phyloP scores from a whole-genome alignment of 192 early-diverging fungal species.

The Paraglomus brasilianum region DNA sequence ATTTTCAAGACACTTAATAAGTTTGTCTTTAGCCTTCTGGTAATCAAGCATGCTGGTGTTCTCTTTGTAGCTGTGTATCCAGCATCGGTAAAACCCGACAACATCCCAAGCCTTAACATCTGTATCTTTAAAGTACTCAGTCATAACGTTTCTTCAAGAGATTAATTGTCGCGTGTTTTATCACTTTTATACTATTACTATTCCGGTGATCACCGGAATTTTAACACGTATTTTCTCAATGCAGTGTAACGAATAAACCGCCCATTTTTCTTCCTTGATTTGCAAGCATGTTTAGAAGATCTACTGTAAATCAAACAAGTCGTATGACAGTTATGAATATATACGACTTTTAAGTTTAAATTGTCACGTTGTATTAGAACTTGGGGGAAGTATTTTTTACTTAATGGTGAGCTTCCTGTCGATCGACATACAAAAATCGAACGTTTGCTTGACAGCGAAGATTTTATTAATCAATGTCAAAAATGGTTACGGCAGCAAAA shows the following conservation, averaged over 20 bases:
- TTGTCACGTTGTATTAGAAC: not conserved
- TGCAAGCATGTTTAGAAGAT: not conserved
- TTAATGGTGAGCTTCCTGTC: not conserved
- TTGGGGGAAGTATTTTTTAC: conserved; percentile 4
- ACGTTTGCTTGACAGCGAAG: not conserved
- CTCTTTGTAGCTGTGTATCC: conserved; percentile 11
- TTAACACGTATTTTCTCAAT: too few relatives aligned
- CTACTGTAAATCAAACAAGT: not conserved
- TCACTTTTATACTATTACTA: too few relatives aligned
- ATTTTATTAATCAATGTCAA: conserved; percentile 12
- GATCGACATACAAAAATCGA: conserved; percentile 4
- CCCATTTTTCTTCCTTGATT: not conserved
- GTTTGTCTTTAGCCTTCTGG: not conserved
- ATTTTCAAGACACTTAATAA: conserved; percentile 18
- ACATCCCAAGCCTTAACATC: conserved; percentile 6
- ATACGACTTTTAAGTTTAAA: not conserved
- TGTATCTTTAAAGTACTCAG: conserved; percentile 24
- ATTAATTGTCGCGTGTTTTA: too few relatives aligned
- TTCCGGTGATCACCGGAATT: too few relatives aligned
- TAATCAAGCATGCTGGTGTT: conserved; percentile 15
- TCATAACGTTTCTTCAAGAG: too few relatives aligned
- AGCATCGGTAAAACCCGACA: conserved; percentile 5
- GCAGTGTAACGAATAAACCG: too few relatives aligned
- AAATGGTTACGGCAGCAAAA: conserved; percentile 7
- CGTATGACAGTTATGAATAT: not conserved